Evolutionary conservation across 2,329 filamentous ascomycete genomes (phyloP).

Genomic region (Apiospora pterosperma): DNA sequence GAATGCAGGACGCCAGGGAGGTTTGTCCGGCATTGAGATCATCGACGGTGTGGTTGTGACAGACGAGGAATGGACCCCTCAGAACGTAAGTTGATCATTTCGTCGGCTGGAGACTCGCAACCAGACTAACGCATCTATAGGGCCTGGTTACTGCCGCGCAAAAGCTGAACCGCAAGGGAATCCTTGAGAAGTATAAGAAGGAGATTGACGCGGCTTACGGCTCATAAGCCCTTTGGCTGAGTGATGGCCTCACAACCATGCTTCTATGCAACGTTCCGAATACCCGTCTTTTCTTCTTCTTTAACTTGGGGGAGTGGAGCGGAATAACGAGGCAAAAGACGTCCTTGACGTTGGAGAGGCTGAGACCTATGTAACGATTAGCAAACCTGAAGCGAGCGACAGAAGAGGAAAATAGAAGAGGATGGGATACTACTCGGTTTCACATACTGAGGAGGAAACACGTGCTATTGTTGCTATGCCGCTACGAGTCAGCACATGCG

Average conservation of each 20-base stretch:
- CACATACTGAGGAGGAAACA: background rate
- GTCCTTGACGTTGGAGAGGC: background rate
- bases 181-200: slow-evolving; percentile 58
- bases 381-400: background rate
- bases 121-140: slow-evolving; percentile 29
- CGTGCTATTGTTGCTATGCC: background rate
- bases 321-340: background rate
- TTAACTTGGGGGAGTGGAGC: background rate
- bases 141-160: slow-evolving; percentile 66
- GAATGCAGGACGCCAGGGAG: slow-evolving; percentile 55
- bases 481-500: background rate
- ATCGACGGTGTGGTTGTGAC: slow-evolving; percentile 68
- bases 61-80: slow-evolving; percentile 73
- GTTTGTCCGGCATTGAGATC: slow-evolving; percentile 64
- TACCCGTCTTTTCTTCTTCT: slow-evolving; percentile 5
- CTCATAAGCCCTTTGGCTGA: background rate
- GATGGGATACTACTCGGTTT: background rate
- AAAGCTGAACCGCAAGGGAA: slow-evolving; percentile 69
- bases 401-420: background rate
- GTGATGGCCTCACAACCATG: background rate
- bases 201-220: slow-evolving; percentile 61
- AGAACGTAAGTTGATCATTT: slow-evolving; percentile 56
- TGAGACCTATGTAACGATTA: background rate
- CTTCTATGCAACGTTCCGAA: slow-evolving; percentile 1
- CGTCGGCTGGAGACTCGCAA: no score